Evolutionary conservation across 1,139 yeast genomes (phyloP).

Genomic region (Pichia sp.): DNA sequence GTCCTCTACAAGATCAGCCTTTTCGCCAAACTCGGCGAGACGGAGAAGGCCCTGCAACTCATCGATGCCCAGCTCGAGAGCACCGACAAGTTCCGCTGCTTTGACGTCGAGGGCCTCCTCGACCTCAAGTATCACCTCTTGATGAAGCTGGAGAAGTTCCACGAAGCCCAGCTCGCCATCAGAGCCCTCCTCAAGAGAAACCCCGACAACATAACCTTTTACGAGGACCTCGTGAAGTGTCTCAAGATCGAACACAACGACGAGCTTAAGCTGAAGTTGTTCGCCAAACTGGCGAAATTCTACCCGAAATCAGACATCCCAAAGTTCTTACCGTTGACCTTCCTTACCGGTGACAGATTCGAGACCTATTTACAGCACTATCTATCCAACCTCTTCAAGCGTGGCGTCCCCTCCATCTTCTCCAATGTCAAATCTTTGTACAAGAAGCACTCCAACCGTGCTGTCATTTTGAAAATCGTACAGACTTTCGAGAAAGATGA

Average conservation of each 20-base stretch:
- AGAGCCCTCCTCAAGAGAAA: conserved; percentile 75
- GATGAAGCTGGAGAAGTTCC: conserved; percentile 34
- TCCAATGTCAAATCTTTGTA: conserved; percentile 81
- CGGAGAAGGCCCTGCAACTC: conserved; percentile 57
- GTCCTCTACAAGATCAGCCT: conserved; percentile 67
- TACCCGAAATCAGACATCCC: conserved; percentile 89
- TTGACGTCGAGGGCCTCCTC: conserved; percentile 31
- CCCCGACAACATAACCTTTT: conserved; percentile 74
- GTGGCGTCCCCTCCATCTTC: conserved; percentile 91
- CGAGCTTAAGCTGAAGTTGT: conserved; percentile 49
- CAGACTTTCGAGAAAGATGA: conserved; percentile 37
- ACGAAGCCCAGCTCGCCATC: conserved; percentile 67
- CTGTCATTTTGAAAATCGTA: conserved; percentile 53
- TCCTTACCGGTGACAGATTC: conserved; percentile 57
- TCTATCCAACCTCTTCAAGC: conserved; percentile 55
- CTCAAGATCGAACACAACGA: conserved; percentile 41
- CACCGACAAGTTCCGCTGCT: conserved; percentile 17
- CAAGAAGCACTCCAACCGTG: conserved; percentile 44
- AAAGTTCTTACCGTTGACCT: conserved; percentile 69
- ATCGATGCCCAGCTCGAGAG: conserved; percentile 39
- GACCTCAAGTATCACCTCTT: conserved; percentile 67
- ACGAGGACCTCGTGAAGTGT: conserved; percentile 60
- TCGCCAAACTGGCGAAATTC: conserved; percentile 58
- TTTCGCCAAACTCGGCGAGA: conserved; percentile 61
- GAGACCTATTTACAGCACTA: conserved; percentile 46